phyloP scores from a whole-genome alignment of 2,329 filamentous ascomycete genomes.

The Penicillium concentricum region DNA sequence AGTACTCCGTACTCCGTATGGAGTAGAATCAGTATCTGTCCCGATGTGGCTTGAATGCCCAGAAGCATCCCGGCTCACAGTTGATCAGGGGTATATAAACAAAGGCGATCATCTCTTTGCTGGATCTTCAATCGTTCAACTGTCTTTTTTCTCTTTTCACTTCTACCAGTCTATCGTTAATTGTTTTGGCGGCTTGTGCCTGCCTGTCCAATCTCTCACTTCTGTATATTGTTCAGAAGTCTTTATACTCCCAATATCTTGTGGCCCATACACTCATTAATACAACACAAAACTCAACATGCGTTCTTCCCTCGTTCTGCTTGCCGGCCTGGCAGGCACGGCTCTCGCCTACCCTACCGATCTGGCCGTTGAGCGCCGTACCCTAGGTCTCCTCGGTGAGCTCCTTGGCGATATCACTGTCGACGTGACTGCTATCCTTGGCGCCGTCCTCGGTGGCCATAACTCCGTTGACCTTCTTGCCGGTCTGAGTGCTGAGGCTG shows the following conservation, averaged over 20 bases:
- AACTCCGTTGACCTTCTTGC: constrained; percentile 22
- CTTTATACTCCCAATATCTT: constrained; percentile 18
- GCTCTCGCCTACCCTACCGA: constrained; percentile 34
- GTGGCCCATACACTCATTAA: constrained; percentile 21
- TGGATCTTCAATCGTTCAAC: constrained; percentile 3
- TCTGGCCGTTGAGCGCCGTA: constrained; percentile 27
- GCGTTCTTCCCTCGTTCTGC: constrained; percentile 30
- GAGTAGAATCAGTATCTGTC: constrained; percentile 16
- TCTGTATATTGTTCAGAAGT: constrained; percentile 11
- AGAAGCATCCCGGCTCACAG: neutral
- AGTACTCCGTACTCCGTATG: no score
- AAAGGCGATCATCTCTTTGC: constrained; percentile 22
- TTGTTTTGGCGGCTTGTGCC: constrained; percentile 19
- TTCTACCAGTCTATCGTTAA: constrained; percentile 37
- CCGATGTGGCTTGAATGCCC: constrained; percentile 7
- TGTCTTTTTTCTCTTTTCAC: constrained; percentile 20
- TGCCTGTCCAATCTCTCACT: constrained; percentile 18
- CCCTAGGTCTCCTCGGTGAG: constrained; percentile 20
- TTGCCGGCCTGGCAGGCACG: constrained; percentile 35
- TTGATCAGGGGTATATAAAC: constrained; percentile 38
- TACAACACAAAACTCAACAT: constrained; percentile 18
- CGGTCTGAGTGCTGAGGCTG: constrained; percentile 34
- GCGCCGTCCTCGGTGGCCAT: constrained; percentile 23
- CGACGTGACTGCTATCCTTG: constrained; percentile 25
- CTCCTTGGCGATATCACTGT: constrained; percentile 18